Evolutionary conservation across 805 yeast species (phyloP).

Genomic region (Phaffomyces opuntiae): DNA sequence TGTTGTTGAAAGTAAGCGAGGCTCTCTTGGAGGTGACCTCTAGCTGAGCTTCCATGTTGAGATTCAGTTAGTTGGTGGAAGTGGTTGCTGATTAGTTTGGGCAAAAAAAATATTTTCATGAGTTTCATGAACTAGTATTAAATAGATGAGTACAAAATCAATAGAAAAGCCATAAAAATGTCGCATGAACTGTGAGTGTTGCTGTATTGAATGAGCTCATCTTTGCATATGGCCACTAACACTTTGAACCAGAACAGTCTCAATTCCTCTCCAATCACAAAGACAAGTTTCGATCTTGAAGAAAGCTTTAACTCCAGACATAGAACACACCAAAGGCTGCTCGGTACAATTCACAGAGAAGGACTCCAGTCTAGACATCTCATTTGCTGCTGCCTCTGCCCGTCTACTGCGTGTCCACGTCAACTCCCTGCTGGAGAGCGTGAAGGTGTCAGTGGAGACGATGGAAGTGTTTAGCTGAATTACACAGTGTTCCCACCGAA

Average conservation of each 20-base stretch:
- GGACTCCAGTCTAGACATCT: slow-evolving; percentile 30
- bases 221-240: not conserved
- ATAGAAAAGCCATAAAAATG: not conserved
- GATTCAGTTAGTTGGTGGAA: no score
- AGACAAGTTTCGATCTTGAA: slow-evolving; percentile 60
- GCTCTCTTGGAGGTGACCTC: not conserved
- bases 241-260: slow-evolving; percentile 28
- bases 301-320: slow-evolving; percentile 26
- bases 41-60: no score
- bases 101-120: no score
- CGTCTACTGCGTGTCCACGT: slow-evolving; percentile 79
- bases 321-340: slow-evolving; percentile 58
- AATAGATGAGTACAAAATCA: no score
- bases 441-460: slow-evolving; percentile 74
- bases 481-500: not conserved
- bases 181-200: not conserved
- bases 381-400: slow-evolving; percentile 59
- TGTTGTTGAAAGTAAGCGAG: not conserved
- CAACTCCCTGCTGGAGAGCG: slow-evolving; percentile 69
- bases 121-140: no score
- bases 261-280: slow-evolving; percentile 55
- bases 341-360: slow-evolving; percentile 36
- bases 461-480: slow-evolving; percentile 52
- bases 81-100: no score
- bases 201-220: not conserved